Conservation (phyloP, 805 yeast genomes). For the Deakozyma indianensis region DNA sequence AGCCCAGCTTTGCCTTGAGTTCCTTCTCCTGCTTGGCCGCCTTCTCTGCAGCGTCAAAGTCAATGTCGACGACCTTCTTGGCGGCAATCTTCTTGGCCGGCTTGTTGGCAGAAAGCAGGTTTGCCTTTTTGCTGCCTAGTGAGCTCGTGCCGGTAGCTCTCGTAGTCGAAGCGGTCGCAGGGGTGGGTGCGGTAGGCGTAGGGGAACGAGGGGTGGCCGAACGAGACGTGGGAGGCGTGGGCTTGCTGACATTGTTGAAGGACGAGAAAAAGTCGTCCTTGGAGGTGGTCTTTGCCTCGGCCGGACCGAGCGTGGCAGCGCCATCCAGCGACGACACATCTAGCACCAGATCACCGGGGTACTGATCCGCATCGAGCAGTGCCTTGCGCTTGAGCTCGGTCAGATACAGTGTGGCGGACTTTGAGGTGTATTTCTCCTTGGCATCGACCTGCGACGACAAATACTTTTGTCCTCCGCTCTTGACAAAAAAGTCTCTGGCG, state of each 20-base stretch:
- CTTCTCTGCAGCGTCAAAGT: slow-evolving; percentile 54
- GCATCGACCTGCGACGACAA: slow-evolving; percentile 47
- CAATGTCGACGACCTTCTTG: slow-evolving; percentile 30
- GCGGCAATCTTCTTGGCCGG: slow-evolving; percentile 12
- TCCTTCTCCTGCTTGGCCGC: slow-evolving; percentile 76
- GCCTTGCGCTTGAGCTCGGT: slow-evolving; percentile 63
- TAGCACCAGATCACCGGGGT: slow-evolving; percentile 62
- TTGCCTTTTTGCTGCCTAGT: slow-evolving; percentile 1
- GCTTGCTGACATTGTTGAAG: slow-evolving; percentile 62
- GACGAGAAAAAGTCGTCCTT: slow-evolving; percentile 79
- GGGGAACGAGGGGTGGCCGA: slow-evolving; percentile 20
- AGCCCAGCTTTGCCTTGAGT: slow-evolving; percentile 34
- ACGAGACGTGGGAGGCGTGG: slow-evolving; percentile 29
- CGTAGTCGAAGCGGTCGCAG: slow-evolving; percentile 4
- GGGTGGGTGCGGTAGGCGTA: slow-evolving; percentile 10
- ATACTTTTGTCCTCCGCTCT: slow-evolving; percentile 72
- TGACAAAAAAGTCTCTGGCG: slow-evolving; percentile 69
- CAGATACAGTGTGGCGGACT: slow-evolving; percentile 68
- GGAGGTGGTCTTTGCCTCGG: slow-evolving; percentile 7
- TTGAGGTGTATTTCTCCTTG: slow-evolving; percentile 63
- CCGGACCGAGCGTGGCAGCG: slow-evolving; percentile 7
- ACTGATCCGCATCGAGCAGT: slow-evolving; percentile 45
- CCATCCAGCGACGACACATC: slow-evolving; percentile 28
- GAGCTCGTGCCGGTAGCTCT: slow-evolving; percentile 2
- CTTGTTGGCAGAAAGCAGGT: slow-evolving; percentile 18